Evolutionary conservation across 2,329 filamentous ascomycete genomes (phyloP).

Genomic region (Aspergillus jensenii): DNA sequence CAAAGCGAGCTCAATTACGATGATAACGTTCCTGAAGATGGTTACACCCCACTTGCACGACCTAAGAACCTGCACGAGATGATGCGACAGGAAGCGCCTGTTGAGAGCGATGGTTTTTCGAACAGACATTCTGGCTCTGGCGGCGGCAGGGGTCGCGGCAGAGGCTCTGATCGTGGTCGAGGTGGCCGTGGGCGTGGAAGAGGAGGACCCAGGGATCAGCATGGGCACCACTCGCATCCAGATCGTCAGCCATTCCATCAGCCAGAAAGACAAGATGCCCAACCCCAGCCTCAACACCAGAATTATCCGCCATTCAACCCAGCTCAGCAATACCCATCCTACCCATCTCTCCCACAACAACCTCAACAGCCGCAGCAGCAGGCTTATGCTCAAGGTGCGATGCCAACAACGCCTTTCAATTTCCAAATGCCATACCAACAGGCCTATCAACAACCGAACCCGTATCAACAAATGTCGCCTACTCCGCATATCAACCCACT

Average conservation of each 20-base stretch:
- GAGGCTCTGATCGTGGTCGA: constrained; percentile 40
- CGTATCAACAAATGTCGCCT: constrained; percentile 38
- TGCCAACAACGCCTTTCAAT: constrained; percentile 32
- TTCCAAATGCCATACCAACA: constrained; percentile 43
- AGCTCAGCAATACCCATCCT: constrained; percentile 30
- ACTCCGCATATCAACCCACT: constrained; percentile 59
- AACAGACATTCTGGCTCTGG: constrained; percentile 39
- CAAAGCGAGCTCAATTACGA: constrained; percentile 62
- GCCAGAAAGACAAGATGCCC: constrained; percentile 18
- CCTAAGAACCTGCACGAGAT: constrained; percentile 62
- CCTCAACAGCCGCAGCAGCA: constrained; percentile 34
- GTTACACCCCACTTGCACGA: constrained; percentile 68
- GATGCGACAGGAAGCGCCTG: constrained; percentile 43
- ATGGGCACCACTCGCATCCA: constrained; percentile 25
- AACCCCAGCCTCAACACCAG: constrained; percentile 23
- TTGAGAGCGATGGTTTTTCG: constrained; percentile 31
- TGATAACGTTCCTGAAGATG: constrained; percentile 55
- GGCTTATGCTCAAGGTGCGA: constrained; percentile 24
- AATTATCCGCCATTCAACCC: constrained; percentile 26
- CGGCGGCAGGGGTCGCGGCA: constrained; percentile 51
- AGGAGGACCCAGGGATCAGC: constrained; percentile 28
- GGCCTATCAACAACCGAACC: constrained; percentile 44
- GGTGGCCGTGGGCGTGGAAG: constrained; percentile 37
- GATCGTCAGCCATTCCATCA: constrained; percentile 29
- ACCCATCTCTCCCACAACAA: constrained; percentile 22